Percentiles rank a stretch among this genome's conserved stretches.
These are phyloP conservation scores for Cyphellophora europaea DNA, from an alignment of 2,329 filamentous ascomycete species.

Conservation along the genomic window DNA sequence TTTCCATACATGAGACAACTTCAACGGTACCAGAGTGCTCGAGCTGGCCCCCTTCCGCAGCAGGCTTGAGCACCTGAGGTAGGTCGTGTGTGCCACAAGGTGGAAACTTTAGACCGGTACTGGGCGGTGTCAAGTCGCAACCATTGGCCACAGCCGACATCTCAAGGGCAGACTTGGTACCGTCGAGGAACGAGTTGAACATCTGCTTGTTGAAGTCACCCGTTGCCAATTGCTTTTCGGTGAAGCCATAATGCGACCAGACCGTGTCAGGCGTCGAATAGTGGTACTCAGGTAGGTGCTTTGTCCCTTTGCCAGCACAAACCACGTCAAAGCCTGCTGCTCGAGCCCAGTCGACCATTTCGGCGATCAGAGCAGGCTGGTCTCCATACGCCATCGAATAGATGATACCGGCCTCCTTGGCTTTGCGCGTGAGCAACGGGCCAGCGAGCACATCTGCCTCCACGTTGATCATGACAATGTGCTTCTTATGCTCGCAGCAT, in stretches of 20 bases:
- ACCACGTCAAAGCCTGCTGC: slow-evolving; percentile 36
- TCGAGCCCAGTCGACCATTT: slow-evolving; percentile 35
- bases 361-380: slow-evolving; percentile 35
- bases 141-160: slow-evolving; percentile 41
- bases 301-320: slow-evolving; percentile 38
- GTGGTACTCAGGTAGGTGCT: slow-evolving; percentile 37
- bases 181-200: slow-evolving; percentile 41
- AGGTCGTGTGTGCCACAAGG: slow-evolving; percentile 36
- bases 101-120: slow-evolving; percentile 33
- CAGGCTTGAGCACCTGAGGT: slow-evolving; percentile 31
- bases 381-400: slow-evolving; percentile 41
- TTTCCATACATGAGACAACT: slow-evolving; percentile 36
- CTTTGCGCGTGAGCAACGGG: slow-evolving; percentile 31
- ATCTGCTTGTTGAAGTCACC: slow-evolving; percentile 39
- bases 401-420: slow-evolving; percentile 36
- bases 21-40: slow-evolving; percentile 35
- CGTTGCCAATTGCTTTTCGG: slow-evolving; percentile 31
- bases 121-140: slow-evolving; percentile 32
- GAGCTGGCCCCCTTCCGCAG: slow-evolving; percentile 31
- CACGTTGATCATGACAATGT: slow-evolving; percentile 41
- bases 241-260: slow-evolving; percentile 39
- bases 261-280: slow-evolving; percentile 38
- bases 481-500: slow-evolving; percentile 39
- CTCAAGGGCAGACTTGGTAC: slow-evolving; percentile 38
- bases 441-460: slow-evolving; percentile 37